These are phyloP conservation scores for Aspergillus ustus DNA, from an alignment of 2,329 filamentous ascomycete genomes.

Conservation along the genomic window DNA sequence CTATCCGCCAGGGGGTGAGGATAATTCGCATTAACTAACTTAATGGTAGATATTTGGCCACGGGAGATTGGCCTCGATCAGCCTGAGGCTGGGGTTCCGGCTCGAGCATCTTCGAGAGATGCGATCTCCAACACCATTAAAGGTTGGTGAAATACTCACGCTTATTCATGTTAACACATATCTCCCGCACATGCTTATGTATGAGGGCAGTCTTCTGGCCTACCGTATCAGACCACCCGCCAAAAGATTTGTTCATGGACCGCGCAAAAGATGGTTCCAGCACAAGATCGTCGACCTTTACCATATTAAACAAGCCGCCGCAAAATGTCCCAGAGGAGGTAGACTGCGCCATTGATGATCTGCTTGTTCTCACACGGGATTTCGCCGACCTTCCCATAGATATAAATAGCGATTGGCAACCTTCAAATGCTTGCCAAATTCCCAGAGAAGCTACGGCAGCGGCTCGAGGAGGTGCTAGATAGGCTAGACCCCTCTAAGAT, in stretches of 20 bases:
- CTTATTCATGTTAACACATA: slow-evolving; percentile 6
- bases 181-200: slow-evolving; percentile 8
- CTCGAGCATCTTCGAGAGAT: slow-evolving; percentile 9
- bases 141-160: slow-evolving; percentile 12
- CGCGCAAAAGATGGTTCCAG: slow-evolving; percentile 5
- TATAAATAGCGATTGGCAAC: slow-evolving; percentile 2
- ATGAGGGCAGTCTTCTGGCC: slow-evolving; percentile 14
- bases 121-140: too few relatives aligned
- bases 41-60: slow-evolving; percentile 23
- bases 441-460: slow-evolving; percentile 17
- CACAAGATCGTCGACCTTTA: neutral
- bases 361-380: slow-evolving; percentile 19
- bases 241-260: slow-evolving; percentile 8
- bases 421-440: slow-evolving; percentile 18
- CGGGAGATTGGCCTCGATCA: slow-evolving; percentile 13
- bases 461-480: slow-evolving; percentile 20
- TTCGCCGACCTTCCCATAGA: slow-evolving; percentile 6
- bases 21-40: slow-evolving; percentile 15
- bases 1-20: slow-evolving; percentile 1
- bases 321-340: slow-evolving; percentile 1
- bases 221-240: slow-evolving; percentile 11
- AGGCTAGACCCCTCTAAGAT: slow-evolving; percentile 19
- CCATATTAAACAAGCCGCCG: slow-evolving; percentile 3
- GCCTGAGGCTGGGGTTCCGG: slow-evolving; percentile 6
- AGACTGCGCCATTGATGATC: slow-evolving; percentile 16